These are phyloP conservation scores for Russula lepida DNA, from an alignment of 768 basidiomycete genomes.

Conservation along the genomic window DNA sequence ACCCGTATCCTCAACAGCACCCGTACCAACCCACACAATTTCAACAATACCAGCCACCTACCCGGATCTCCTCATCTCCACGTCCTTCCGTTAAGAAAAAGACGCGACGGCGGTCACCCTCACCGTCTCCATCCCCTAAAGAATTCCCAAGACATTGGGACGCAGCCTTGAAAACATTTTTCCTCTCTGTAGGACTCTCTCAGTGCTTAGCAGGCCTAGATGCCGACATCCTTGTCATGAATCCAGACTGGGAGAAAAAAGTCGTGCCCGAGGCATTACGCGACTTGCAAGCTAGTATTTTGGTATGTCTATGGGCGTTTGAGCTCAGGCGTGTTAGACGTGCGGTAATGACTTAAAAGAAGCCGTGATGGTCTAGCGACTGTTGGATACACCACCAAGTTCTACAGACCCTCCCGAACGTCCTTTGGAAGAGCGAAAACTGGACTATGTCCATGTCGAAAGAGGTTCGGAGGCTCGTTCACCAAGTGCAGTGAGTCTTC, in stretches of 20 bases:
- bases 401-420: slow-evolving; percentile 23
- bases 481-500: slow-evolving; percentile 51
- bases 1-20: slow-evolving; percentile 22
- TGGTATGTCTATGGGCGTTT: slow-evolving; percentile 17
- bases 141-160: slow-evolving; percentile 22
- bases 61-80: not conserved
- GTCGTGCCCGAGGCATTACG: slow-evolving; percentile 23
- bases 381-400: slow-evolving; percentile 24
- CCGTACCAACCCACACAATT: slow-evolving; percentile 11
- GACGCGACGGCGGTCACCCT: slow-evolving; percentile 3
- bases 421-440: slow-evolving; percentile 58
- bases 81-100: slow-evolving; percentile 4
- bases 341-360: slow-evolving; percentile 13
- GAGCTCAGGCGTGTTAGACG: not conserved
- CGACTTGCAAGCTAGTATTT: slow-evolving; percentile 19
- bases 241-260: slow-evolving; percentile 23
- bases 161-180: slow-evolving; percentile 18
- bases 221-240: slow-evolving; percentile 27
- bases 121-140: slow-evolving; percentile 18
- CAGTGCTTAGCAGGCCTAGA: slow-evolving; percentile 25
- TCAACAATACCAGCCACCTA: slow-evolving; percentile 12
- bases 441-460: slow-evolving; percentile 49
- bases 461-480: slow-evolving; percentile 41
- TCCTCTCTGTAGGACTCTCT: slow-evolving; percentile 21
- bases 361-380: slow-evolving; percentile 9